Evolutionary conservation across 129 eudicot genomes (phyloP), one percentile per base, ranked within the genome.

Genomic region (Erigeron canadensis): DNA sequence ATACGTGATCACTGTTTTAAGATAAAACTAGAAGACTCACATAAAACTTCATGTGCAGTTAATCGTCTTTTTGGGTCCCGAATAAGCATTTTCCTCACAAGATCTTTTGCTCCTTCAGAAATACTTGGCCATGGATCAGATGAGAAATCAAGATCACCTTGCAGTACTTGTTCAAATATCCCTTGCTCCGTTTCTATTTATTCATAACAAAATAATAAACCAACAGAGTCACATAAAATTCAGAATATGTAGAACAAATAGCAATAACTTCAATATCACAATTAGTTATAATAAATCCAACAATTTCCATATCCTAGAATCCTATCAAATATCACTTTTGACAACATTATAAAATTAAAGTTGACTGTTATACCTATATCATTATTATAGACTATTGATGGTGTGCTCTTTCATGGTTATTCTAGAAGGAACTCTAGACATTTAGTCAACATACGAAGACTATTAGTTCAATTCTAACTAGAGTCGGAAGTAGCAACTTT

Each of bases 101-200:
- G 79, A 88, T 88, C 96, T 77, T 91, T 91, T 55, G 97, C 97
- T 48, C 82, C 82, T 71, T 88, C 93, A 38, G 97, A 91, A 75
- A 91, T 88, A 74, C 79, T 84, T 45, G 97, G 97, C 97, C 97
- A 91, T 51, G 97, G 97, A 80, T 91, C 96, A 2, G 93, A 82
- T 11, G 82, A 17, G 79, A 91, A 91, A 81, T 91, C 97, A 71
- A 91, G 90, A 75, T 91, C 89, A 50, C 97, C 97, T 67, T 86
- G 88, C 77, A 91, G 65, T 43, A 88, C 90, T 84, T 88, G 96
- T 21, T 88, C 92, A 69, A 91, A 91, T 82, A 91, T 91, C 40
- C 89, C 97, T 88, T 88, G 89, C 88, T 91, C 96, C 44, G 79
- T 78, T 79, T 91, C 97, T 91, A 57, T 51, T 72, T 67, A 48